phyloP scores from a whole-genome alignment of 2,329 filamentous ascomycete species.

The Periconia sp. region DNA sequence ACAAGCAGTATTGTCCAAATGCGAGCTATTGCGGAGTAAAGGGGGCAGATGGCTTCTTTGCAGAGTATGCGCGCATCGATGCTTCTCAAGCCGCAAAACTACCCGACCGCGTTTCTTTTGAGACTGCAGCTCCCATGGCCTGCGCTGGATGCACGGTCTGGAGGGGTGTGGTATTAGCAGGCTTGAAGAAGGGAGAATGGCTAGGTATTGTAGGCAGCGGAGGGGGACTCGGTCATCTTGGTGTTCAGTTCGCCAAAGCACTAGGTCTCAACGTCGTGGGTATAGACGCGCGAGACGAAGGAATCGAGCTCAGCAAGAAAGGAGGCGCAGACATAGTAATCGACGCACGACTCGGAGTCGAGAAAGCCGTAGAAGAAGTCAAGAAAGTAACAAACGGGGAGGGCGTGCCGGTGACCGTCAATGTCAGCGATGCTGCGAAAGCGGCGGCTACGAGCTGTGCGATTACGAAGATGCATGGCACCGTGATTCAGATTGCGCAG shows the following conservation, averaged over 20 bases:
- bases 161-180: slow-evolving; percentile 79
- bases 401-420: slow-evolving; percentile 61
- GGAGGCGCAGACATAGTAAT: slow-evolving; percentile 60
- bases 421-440: slow-evolving; percentile 58
- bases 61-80: slow-evolving; percentile 30
- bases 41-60: slow-evolving; percentile 61
- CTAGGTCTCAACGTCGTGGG: slow-evolving; percentile 82
- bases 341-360: slow-evolving; percentile 58
- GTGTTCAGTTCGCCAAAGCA: slow-evolving; percentile 83
- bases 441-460: slow-evolving; percentile 61
- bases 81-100: slow-evolving; percentile 20
- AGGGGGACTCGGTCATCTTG: slow-evolving; percentile 77
- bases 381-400: slow-evolving; percentile 55
- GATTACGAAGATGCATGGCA: slow-evolving; percentile 65
- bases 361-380: slow-evolving; percentile 56
- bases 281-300: slow-evolving; percentile 79
- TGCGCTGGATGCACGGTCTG: slow-evolving; percentile 63
- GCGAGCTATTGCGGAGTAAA: slow-evolving; percentile 22
- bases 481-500: slow-evolving; percentile 65
- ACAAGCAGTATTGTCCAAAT: slow-evolving; percentile 59
- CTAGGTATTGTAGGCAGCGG: slow-evolving; percentile 84
- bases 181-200: slow-evolving; percentile 70
- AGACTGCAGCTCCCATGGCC: slow-evolving; percentile 33
- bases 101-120: slow-evolving; percentile 24
- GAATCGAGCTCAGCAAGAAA: slow-evolving; percentile 54